Conservation (phyloP, 257 asterid genomes). For the Hygrophila difformis region DNA sequence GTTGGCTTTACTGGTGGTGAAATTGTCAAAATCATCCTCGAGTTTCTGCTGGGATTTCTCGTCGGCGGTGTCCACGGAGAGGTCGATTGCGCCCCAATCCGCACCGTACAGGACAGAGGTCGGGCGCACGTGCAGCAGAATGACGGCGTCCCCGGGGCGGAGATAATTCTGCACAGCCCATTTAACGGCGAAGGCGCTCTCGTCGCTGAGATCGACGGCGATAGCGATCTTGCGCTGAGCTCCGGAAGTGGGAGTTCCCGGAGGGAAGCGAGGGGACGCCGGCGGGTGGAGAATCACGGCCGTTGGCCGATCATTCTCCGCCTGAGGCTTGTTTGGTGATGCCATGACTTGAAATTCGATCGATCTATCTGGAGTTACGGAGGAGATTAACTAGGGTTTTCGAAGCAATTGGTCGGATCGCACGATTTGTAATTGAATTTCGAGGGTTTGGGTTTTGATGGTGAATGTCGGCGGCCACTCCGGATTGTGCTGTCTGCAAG, state of each 20-base stretch:
- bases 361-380: background rate
- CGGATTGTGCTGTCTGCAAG: no score
- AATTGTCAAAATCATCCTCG: constrained; percentile 59
- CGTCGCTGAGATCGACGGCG: constrained; percentile 75
- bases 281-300: constrained; percentile 56
- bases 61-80: constrained; percentile 31
- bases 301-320: constrained; percentile 30
- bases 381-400: constrained; percentile 11
- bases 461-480: no score
- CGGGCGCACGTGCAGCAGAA: constrained; percentile 66
- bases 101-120: constrained; percentile 56
- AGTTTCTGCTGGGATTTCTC: constrained; percentile 56
- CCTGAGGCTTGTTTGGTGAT: constrained; percentile 33
- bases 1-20: constrained; percentile 50
- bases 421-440: no score
- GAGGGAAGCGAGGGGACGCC: constrained; percentile 52
- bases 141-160: constrained; percentile 70
- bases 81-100: constrained; percentile 61
- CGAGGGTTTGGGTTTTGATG: no score
- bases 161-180: constrained; percentile 75
- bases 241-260: constrained; percentile 43
- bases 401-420: constrained; percentile 12
- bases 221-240: constrained; percentile 56
- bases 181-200: constrained; percentile 61
- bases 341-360: constrained; percentile 32